Percentiles rank a stretch among this genome's conserved stretches.
phyloP scores from a whole-genome alignment of 257 asterid genomes.

The Paulownia fortunei region DNA sequence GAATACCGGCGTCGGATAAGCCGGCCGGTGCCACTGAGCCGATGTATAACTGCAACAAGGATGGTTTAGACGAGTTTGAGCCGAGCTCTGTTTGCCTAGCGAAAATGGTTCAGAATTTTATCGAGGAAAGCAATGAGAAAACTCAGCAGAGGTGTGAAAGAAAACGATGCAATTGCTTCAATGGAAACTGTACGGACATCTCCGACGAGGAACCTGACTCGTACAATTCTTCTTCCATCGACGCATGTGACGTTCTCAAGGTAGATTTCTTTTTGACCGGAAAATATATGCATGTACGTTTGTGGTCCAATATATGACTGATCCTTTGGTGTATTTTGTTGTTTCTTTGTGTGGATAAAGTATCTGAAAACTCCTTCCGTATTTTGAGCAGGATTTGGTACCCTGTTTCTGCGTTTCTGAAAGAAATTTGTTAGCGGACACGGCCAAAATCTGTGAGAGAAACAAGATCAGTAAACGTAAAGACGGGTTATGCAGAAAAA shows the following conservation, averaged over 20 bases:
- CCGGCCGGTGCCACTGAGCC: constrained; percentile 36
- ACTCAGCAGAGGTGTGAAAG: constrained; percentile 60
- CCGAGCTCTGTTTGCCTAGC: constrained; percentile 83
- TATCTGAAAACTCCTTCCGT: constrained; percentile 13
- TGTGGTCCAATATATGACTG: constrained; percentile 25
- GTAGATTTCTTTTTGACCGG: constrained; percentile 34
- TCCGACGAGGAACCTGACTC: constrained; percentile 78
- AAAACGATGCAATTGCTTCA: constrained; percentile 75
- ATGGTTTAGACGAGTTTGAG: constrained; percentile 65
- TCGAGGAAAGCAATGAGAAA: constrained; percentile 69
- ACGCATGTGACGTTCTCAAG: constrained; percentile 71
- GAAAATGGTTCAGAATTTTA: constrained; percentile 87
- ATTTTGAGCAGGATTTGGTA: constrained; percentile 68
- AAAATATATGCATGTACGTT: constrained; percentile 9
- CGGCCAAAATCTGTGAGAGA: constrained; percentile 66
- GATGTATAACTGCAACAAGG: constrained; percentile 39
- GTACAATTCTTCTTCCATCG: constrained; percentile 33
- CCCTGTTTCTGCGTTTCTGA: constrained; percentile 58
- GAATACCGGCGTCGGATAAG: constrained; percentile 46
- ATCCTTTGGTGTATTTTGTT: not conserved
- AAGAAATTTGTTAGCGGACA: constrained; percentile 71
- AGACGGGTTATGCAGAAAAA: constrained; percentile 57
- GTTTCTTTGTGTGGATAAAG: not conserved
- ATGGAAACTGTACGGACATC: constrained; percentile 60
- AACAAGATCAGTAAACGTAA: constrained; percentile 60